These are phyloP conservation scores for Acacia melanoxylon DNA, from an alignment of 306 rosid species.

Conservation along the genomic window DNA sequence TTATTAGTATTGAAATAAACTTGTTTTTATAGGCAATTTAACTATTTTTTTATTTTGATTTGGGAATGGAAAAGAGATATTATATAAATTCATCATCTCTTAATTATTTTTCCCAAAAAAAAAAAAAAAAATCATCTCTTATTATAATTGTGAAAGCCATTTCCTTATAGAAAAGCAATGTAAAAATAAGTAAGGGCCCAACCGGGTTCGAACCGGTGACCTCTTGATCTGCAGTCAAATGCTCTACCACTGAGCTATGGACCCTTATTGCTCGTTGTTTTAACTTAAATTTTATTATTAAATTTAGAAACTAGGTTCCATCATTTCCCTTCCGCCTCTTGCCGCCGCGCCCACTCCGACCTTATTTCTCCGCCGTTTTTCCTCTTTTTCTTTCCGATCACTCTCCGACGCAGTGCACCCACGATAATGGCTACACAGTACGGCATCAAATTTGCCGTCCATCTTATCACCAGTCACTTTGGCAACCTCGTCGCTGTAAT, in stretches of 20 bases:
- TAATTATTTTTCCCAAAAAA: no score
- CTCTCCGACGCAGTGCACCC: neutral
- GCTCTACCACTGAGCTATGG: constrained; percentile 32
- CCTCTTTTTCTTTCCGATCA: neutral
- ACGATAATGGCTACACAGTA: constrained; percentile 47
- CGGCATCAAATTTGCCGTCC: constrained; percentile 72
- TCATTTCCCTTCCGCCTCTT: neutral
- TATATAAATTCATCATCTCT: no score
- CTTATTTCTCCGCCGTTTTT: constrained; percentile 6
- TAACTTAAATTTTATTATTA: no score
- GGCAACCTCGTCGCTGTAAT: constrained; percentile 78
- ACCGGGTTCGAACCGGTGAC: constrained; percentile 29
- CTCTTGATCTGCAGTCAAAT: constrained; percentile 30
- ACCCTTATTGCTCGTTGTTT: neutral
- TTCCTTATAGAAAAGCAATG: no score
- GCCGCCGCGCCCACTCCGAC: neutral
- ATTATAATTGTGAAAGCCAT: no score
- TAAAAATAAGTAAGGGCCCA: neutral
- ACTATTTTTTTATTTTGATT: no score
- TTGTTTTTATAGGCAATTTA: no score
- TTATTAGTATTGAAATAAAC: no score
- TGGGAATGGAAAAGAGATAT: no score
- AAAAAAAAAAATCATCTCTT: no score
- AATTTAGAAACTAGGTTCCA: no score
- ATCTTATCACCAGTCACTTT: constrained; percentile 76